Evolutionary conservation across 2,329 filamentous ascomycete genomes (phyloP), one percentile per base, ranked within the genome.

Genomic region (Colletotrichum sp.): DNA sequence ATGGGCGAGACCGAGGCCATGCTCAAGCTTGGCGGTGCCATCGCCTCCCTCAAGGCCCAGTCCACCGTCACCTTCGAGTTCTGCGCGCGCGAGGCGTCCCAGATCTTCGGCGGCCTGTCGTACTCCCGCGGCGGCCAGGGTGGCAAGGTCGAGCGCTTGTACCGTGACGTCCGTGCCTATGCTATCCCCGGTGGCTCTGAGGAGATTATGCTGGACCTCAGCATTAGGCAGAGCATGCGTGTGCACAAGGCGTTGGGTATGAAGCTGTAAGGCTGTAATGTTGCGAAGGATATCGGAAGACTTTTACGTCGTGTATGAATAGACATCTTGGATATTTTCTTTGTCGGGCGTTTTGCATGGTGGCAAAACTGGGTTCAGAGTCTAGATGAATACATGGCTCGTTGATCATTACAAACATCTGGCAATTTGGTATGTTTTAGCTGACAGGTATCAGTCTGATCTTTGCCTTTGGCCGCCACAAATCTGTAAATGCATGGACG

Each of bases 171-270:
- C 18, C 91, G 97, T 80, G 97, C 97, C 1, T 99, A 99, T 85
- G 96, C 97, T 78, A 96, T 99, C 80, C 97, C 97, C 5, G 97
- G 97, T 81, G 97, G 97, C 28, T 95, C 93, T 79, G 96, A 99
- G 88, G 97, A 99, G 90, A 99, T 99, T 79, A 99, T 99, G 97
- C 88, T 99, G 79, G 97, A 99, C 85, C 86, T 99, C 82, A 98
- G 95, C 87, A 98, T 99, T 85, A 91, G 96, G 80, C 96, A 98
- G 89, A 94, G 93, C 78, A 85, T 98, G 89, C 93, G 92, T 84
- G 97, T 99, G 71, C 95, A 96, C 80, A 93, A 98, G 90, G 93
- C 93, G 78, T 89, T 98, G 84, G 97, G 97, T 12, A 98, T 99
- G 96, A 99, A 98, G 91, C 84, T 99, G 85, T 99, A 93, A 69